Percentiles rank a stretch among this genome's conserved stretches.
phyloP scores from a whole-genome alignment of 2,329 filamentous ascomycete species.

The Didymellaceae sp. region DNA sequence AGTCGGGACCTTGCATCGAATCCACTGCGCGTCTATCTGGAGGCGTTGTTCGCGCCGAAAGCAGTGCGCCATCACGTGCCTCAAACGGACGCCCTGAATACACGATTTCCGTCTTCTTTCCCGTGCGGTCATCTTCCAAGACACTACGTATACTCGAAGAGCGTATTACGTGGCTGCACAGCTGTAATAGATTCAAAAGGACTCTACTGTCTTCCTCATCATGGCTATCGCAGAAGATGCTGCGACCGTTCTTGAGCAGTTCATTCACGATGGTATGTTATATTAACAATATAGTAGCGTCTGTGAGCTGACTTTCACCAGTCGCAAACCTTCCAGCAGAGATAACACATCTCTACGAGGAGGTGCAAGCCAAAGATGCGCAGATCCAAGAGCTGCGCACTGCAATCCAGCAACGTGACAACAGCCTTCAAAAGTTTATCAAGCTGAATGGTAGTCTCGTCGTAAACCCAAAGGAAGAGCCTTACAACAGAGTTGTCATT shows the following conservation, averaged over 20 bases:
- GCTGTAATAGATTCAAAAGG: background rate
- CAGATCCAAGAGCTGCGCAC: conserved; percentile 72
- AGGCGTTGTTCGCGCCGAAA: background rate
- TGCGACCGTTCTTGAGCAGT: conserved; percentile 78
- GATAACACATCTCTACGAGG: conserved; percentile 81
- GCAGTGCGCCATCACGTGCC: background rate
- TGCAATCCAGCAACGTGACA: conserved; percentile 74
- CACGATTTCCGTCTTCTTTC: background rate
- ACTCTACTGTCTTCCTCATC: too few relatives aligned
- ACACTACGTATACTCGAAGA: background rate
- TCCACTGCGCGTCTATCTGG: too few relatives aligned
- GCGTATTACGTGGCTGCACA: background rate
- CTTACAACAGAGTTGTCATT: conserved; percentile 68
- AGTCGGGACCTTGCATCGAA: too few relatives aligned
- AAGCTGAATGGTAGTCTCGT: conserved; percentile 76
- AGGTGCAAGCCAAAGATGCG: conserved; percentile 80
- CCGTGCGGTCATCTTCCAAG: background rate
- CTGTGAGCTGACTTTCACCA: conserved; percentile 30
- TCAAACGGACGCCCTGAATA: too few relatives aligned
- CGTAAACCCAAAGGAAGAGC: conserved; percentile 76
- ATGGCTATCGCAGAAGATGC: conserved; percentile 62
- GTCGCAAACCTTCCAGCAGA: conserved; percentile 83
- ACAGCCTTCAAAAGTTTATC: conserved; percentile 80
- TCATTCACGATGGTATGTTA: conserved; percentile 67
- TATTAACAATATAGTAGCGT: too few relatives aligned